A percentile compares a stretch with the other conserved stretches of the same genome.
These are phyloP conservation scores for Corylus americana DNA, from an alignment of 306 rosid genomes.

Conservation along the genomic window DNA sequence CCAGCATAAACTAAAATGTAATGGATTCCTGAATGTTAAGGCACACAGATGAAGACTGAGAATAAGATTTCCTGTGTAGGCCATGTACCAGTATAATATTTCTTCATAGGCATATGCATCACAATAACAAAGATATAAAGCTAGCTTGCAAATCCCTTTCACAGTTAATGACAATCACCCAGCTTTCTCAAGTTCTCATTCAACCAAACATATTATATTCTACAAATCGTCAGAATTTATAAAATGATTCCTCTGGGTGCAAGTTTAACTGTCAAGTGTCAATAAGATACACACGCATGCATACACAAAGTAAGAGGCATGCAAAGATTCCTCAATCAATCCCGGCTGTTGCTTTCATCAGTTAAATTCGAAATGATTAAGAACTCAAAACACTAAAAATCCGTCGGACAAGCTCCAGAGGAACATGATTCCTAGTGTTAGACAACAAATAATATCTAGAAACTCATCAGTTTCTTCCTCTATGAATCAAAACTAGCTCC, in stretches of 20 bases:
- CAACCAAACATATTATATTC: conserved; percentile 8
- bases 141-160: too few relatives aligned
- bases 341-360: not conserved
- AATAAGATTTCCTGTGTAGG: not conserved
- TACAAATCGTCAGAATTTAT: conserved; percentile 6
- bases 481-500: too few relatives aligned
- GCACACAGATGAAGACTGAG: not conserved
- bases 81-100: not conserved
- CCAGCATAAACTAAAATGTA: conserved; percentile 26
- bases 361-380: not conserved
- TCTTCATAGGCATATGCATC: not conserved
- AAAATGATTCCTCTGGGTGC: not conserved
- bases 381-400: conserved; percentile 13
- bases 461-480: too few relatives aligned
- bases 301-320: not conserved
- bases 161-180: too few relatives aligned
- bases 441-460: too few relatives aligned
- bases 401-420: not conserved
- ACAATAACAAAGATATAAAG: not conserved
- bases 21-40: not conserved
- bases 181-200: not conserved
- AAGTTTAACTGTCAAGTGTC: not conserved
- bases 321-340: conserved; percentile 2
- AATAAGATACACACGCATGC: conserved; percentile 4
- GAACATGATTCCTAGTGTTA: too few relatives aligned